Evolutionary conservation across 2,329 filamentous ascomycete genomes (phyloP).

Genomic region (Coniochaeta ligniaria): DNA sequence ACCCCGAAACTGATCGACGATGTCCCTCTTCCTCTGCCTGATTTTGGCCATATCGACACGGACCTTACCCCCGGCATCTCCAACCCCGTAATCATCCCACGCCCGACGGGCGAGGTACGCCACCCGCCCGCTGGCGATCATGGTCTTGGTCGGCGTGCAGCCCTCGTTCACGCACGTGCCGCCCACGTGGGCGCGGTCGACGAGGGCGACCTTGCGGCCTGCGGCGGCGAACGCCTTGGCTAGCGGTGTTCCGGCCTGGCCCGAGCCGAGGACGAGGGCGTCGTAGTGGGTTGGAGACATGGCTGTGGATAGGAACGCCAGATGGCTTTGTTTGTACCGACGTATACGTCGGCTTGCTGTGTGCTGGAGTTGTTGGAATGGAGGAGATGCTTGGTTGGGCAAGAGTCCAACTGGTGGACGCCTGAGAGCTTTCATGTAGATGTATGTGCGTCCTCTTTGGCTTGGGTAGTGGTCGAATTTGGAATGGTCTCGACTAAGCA

Average conservation of each 20-base stretch:
- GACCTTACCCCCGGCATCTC: constrained; percentile 18
- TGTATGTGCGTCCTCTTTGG: not conserved
- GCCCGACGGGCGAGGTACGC: constrained; percentile 36
- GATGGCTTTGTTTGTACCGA: not conserved
- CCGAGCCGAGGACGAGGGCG: constrained; percentile 43
- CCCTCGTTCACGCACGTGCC: constrained; percentile 48
- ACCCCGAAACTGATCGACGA: constrained; percentile 39
- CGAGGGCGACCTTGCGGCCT: constrained; percentile 34
- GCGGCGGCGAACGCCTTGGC: constrained; percentile 37
- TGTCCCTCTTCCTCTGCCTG: constrained; percentile 43
- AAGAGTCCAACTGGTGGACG: not conserved
- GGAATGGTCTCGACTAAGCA: not conserved
- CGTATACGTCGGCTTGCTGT: not conserved
- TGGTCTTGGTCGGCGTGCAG: constrained; percentile 50
- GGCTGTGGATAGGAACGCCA: not conserved
- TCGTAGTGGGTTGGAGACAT: constrained; percentile 22
- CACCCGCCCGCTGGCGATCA: constrained; percentile 43
- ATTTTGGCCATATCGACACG: constrained; percentile 40
- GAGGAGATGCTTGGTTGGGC: not conserved
- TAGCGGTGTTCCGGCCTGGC: constrained; percentile 43
- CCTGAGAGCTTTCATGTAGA: not conserved
- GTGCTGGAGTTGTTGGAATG: not conserved
- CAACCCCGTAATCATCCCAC: constrained; percentile 35
- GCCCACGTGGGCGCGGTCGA: constrained; percentile 41
- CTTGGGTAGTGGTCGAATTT: not conserved